Evolutionary conservation across 805 yeast genomes (phyloP), one percentile per base, ranked within the genome.

Genomic region (Candida lessepsii): DNA sequence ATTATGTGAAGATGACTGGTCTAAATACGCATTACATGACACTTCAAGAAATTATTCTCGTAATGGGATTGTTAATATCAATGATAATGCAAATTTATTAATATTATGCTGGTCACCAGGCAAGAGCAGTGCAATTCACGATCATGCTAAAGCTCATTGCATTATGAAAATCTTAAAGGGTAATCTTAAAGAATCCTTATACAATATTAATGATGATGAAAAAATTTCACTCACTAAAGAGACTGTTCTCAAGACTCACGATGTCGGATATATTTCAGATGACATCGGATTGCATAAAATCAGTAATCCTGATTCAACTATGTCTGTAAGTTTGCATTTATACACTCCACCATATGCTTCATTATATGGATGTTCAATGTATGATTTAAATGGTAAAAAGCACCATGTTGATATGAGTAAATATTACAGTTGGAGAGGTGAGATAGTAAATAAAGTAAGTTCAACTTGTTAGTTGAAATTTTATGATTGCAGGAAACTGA

Each of bases 291-390:
- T 80, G 41, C 91, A 83, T 60, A 66, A 75, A 47, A 81, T 83
- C 54, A 60, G 67, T 29, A 83, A 83, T 54, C 71, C 71, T 6
- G 49, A 47, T 27, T 34, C 63, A 0, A 54, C 61, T 15, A 58
- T 65, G 16, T 78, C 86, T 9, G 77, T 83, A 11, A 75, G 85
- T 29, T 68, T 83, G 56, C 90, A 83, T 58, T 68, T 83, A 39
- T 83, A 83, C 61, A 81, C 89, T 5, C 89, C 90, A 5, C 88
- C 90, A 7, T 81, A 81, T 56, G 90, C 88, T 4, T 64, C 80
- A 38, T 66, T 75, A 55, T 75, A 73, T 52, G 81, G 80, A 15
- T 77, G 80, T 44, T 58, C 68, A 36, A 65, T 62, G 62, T 75
- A 69, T 49, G 83, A 78, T 50, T 70, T 70, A 28, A 58, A 53